A percentile compares a stretch with the other conserved stretches of the same genome.
Conservation (phyloP, 441 rosid genomes). For the Croton laevigatus region DNA sequence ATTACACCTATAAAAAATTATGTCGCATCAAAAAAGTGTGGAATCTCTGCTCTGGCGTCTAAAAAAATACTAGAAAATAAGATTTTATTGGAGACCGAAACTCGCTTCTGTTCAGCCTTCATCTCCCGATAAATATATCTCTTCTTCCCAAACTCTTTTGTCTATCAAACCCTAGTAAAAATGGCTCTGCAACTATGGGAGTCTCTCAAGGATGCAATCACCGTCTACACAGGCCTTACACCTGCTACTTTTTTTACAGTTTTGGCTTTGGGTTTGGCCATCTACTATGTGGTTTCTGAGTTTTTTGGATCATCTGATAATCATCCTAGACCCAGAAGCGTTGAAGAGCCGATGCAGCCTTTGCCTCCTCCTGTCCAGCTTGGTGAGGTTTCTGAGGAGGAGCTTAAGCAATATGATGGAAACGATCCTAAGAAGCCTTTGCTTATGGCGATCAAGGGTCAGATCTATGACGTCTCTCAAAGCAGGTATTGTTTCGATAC, state of each 20-base stretch:
- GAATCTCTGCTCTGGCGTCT: slow-evolving; percentile 1
- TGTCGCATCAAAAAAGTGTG: not conserved
- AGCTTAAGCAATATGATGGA: slow-evolving; percentile 80
- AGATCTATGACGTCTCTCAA: slow-evolving; percentile 95
- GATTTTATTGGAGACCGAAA: not conserved
- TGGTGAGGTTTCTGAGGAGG: slow-evolving; percentile 79
- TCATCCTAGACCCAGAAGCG: slow-evolving; percentile 40
- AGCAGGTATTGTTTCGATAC: slow-evolving; percentile 62
- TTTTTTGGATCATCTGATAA: slow-evolving; percentile 55
- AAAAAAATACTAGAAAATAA: not conserved
- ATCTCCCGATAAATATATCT: too few relatives aligned
- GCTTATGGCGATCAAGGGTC: slow-evolving; percentile 96
- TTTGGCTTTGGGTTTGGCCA: slow-evolving; percentile 59
- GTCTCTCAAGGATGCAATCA: slow-evolving; percentile 72
- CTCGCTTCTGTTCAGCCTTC: too few relatives aligned
- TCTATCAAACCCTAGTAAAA: not conserved
- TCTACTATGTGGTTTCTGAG: slow-evolving; percentile 69
- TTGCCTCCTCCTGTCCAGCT: slow-evolving; percentile 80
- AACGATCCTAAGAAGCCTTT: slow-evolving; percentile 78
- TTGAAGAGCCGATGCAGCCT: slow-evolving; percentile 57
- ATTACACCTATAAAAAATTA: not conserved
- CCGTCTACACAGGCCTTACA: slow-evolving; percentile 84
- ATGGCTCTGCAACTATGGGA: slow-evolving; percentile 93
- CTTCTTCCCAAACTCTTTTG: not conserved
- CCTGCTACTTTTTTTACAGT: slow-evolving; percentile 79